These are phyloP conservation scores for Leucoagaricus sp. DNA, from an alignment of 1,284 basidiomycete species.

Conservation along the genomic window DNA sequence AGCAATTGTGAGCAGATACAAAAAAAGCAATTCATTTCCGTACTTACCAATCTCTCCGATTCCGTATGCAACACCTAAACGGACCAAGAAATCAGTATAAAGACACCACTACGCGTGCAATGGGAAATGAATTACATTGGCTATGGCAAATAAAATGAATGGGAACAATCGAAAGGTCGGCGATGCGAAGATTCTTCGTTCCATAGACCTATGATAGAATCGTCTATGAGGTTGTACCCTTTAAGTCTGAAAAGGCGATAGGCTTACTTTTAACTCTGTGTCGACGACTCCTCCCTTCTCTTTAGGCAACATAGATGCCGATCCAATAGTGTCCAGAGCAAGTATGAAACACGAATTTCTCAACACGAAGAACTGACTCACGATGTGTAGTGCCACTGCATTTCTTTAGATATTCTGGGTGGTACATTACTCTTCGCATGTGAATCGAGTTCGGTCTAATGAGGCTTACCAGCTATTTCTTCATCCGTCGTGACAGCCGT, in stretches of 20 bases:
- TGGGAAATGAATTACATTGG: conserved; percentile 21
- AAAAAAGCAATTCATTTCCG: not conserved
- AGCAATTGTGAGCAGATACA: too few species aligned
- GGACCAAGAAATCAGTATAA: not conserved
- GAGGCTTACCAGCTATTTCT: not conserved
- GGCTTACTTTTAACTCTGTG: conserved; percentile 38
- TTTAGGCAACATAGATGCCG: conserved; percentile 61
- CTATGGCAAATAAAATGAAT: conserved; percentile 45
- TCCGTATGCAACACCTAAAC: not conserved
- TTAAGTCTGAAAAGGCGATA: too few species aligned
- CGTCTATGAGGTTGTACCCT: too few species aligned
- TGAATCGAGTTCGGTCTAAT: not conserved
- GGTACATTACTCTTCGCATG: too few species aligned
- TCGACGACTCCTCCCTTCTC: conserved; percentile 54
- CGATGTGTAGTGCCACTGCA: not conserved
- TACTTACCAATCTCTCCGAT: conserved; percentile 10
- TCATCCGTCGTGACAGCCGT: not conserved
- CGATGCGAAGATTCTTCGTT: conserved; percentile 52
- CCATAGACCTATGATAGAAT: too few species aligned
- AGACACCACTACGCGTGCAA: not conserved
- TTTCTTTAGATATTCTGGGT: not conserved
- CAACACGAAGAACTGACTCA: not conserved
- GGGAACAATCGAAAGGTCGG: conserved; percentile 48
- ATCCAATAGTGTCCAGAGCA: conserved; percentile 43
- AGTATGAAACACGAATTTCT: not conserved